Evolutionary conservation across 768 basidiomycete genomes (phyloP).

Genomic region (Stropharia rugosoannulata): DNA sequence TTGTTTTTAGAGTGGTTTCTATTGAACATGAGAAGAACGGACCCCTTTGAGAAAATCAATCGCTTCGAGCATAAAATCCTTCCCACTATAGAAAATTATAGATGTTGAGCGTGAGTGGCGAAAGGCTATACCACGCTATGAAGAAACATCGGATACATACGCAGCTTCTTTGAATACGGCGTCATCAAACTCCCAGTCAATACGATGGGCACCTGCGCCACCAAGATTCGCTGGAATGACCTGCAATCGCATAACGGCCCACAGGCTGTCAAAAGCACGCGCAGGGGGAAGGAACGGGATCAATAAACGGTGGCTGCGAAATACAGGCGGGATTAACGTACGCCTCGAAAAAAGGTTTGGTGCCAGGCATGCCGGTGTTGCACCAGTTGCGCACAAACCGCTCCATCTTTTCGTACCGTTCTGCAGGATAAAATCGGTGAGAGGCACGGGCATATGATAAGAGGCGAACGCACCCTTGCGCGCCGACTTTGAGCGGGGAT

Average conservation of each 20-base stretch:
- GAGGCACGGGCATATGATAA: not conserved
- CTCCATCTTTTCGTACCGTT: constrained; percentile 74
- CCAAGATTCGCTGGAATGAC: constrained; percentile 78
- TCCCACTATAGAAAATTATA: constrained; percentile 56
- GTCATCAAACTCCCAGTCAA: constrained; percentile 93
- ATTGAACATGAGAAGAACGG: constrained; percentile 31
- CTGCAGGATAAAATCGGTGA: constrained; percentile 23
- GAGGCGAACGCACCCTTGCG: constrained; percentile 49
- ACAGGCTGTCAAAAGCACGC: constrained; percentile 38
- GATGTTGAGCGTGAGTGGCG: constrained; percentile 18
- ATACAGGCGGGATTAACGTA: constrained; percentile 25
- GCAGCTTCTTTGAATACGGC: constrained; percentile 93
- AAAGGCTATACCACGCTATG: constrained; percentile 11
- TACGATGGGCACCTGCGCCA: constrained; percentile 69
- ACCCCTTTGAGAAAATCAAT: constrained; percentile 90
- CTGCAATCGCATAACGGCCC: constrained; percentile 81
- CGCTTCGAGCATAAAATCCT: constrained; percentile 93
- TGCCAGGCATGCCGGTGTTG: constrained; percentile 83
- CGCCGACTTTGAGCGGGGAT: constrained; percentile 63
- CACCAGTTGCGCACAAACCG: constrained; percentile 83
- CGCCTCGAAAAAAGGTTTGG: constrained; percentile 82
- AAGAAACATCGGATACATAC: constrained; percentile 48
- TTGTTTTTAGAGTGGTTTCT: constrained; percentile 10
- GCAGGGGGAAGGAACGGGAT: not conserved
- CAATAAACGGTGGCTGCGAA: constrained; percentile 1